Base-by-base conservation (phyloP, 495 filamentous ascomycete species). In the Aspergillus baeticus region DNA sequence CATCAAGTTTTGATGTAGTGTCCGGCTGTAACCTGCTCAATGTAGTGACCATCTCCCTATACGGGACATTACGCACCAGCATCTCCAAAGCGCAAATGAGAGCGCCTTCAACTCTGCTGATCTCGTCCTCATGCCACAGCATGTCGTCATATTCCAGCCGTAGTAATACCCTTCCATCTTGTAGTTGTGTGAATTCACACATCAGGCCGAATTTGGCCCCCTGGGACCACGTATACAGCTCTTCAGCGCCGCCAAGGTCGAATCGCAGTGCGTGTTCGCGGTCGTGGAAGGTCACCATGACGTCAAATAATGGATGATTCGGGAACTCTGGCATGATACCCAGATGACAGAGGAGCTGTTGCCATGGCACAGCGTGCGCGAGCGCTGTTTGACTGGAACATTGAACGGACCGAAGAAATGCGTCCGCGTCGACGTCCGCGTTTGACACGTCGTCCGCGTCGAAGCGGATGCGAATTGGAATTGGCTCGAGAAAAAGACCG, bases 261-360 rank as follows among this genome's bases (percentile, higher is more conserved):
- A 51, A 29, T 8, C 26, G 26, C 8, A 29, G 8, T 29, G 4
- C 26, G 26, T 29, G 26, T 29, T 29, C 26, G 29, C n/a, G 7
- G 10, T 68, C 57, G 41, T 72, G 69, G 57, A 70, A 68, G 11
- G 69, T 66, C 2, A 72, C 67, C 61, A 70, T 66, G n/a, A 60
- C 55, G 41, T 72, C 67, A 22, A 68, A 63, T 6, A 72, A 15
- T 0, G 65, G 62, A 34, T 72, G 59, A 22, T 64, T 57, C 1
- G 67, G 69, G 39, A 50, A 62, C 6, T 61, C 33, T 0, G 64
- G 38, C 7, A n/a, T 21, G 23, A 63, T 44, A 5, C 31, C 41
- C 2, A 72, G 57, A 39, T 63, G 59, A 13, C 43, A 2, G 10
- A 68, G 55, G 17, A 72, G 60, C 37, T 60, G 59, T 35, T 51